phyloP scores from a whole-genome alignment of 345 rosid species.

The Salix exigua region DNA sequence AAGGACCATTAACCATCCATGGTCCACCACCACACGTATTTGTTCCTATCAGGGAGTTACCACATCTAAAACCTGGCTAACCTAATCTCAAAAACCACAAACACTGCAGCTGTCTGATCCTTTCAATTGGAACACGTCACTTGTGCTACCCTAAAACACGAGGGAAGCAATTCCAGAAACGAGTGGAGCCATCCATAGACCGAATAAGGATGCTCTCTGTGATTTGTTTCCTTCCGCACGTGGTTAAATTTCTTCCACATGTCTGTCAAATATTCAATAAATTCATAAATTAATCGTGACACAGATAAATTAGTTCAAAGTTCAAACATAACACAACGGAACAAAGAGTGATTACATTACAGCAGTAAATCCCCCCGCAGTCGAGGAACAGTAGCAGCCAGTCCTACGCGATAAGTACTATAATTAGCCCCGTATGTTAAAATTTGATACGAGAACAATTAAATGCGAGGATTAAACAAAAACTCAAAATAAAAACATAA shows the following conservation, averaged over 20 bases:
- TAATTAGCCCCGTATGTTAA: background rate
- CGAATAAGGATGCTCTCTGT: too few relatives aligned
- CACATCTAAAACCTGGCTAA: background rate
- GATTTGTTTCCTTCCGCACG: too few relatives aligned
- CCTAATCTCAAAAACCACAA: background rate
- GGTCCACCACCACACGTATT: conserved; percentile 15
- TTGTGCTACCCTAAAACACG: background rate
- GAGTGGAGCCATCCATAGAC: background rate
- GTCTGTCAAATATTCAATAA: too few relatives aligned
- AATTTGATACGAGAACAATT: background rate
- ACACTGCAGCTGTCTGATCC: background rate
- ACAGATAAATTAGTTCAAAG: too few relatives aligned
- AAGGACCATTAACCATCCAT: conserved; percentile 11
- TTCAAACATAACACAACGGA: background rate
- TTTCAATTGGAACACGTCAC: background rate
- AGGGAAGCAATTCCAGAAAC: background rate
- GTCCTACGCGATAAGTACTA: background rate
- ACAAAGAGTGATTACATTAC: background rate
- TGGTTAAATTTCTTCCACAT: too few relatives aligned
- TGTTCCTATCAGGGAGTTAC: background rate
- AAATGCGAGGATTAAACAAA: too few relatives aligned
- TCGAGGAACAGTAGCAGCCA: background rate
- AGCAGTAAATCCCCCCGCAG: background rate
- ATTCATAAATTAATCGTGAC: too few relatives aligned
- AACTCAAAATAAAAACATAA: too few relatives aligned